These are phyloP conservation scores for Clathrospora elynae DNA, from an alignment of 2,329 filamentous ascomycete genomes.

Conservation along the genomic window DNA sequence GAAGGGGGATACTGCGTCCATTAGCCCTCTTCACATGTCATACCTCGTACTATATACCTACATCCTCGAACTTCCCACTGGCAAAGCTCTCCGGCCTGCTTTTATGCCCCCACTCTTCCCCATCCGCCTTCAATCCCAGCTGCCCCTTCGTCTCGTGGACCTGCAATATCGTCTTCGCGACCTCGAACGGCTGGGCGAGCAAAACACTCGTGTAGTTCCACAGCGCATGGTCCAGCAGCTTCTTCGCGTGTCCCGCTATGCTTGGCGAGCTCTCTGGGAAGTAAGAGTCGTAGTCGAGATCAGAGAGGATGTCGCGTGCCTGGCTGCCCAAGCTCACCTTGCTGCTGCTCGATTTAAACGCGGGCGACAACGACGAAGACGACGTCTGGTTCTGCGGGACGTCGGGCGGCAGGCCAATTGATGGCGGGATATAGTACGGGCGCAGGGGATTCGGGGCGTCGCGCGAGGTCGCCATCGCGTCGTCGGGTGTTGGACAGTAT, in stretches of 20 bases:
- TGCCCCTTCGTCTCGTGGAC: slow-evolving; percentile 61
- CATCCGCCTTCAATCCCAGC: slow-evolving; percentile 26
- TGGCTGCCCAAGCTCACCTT: slow-evolving; percentile 62
- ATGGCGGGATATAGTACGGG: slow-evolving; percentile 73
- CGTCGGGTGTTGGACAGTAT: too few relatives aligned
- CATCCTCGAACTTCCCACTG: slow-evolving; percentile 45
- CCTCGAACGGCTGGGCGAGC: slow-evolving; percentile 94
- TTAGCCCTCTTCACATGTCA: slow-evolving; percentile 28
- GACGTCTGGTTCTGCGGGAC: slow-evolving; percentile 42
- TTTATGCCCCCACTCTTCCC: slow-evolving; percentile 26
- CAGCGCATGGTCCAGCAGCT: slow-evolving; percentile 79
- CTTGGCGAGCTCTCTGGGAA: slow-evolving; percentile 75
- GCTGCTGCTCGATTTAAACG: slow-evolving; percentile 43
- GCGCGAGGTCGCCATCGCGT: slow-evolving; percentile 51
- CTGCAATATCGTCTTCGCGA: slow-evolving; percentile 92
- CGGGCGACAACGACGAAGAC: slow-evolving; percentile 41
- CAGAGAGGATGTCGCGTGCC: slow-evolving; percentile 83
- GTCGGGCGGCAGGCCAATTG: slow-evolving; percentile 64
- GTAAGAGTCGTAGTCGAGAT: slow-evolving; percentile 91
- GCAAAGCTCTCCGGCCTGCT: slow-evolving; percentile 41
- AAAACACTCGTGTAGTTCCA: slow-evolving; percentile 92
- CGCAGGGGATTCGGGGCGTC: slow-evolving; percentile 66
- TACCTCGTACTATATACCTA: slow-evolving; percentile 17
- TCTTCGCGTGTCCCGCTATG: slow-evolving; percentile 71
- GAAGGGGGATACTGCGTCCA: slow-evolving; percentile 51